phyloP scores from a whole-genome alignment of 179 eudicot genomes.

The Beta macrorhiza region DNA sequence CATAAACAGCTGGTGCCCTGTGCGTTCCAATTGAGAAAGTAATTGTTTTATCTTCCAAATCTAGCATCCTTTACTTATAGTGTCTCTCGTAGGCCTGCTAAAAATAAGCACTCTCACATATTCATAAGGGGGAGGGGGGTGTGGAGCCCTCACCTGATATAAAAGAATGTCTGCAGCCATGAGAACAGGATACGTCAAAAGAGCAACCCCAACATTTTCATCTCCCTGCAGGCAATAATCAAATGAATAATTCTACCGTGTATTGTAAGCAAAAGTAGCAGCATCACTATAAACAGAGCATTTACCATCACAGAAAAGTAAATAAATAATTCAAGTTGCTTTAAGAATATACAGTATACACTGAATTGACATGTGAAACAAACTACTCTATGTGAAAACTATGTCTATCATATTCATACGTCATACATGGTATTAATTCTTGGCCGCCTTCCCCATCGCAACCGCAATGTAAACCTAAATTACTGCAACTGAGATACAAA shows the following conservation, averaged over 20 bases:
- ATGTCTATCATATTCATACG: neutral
- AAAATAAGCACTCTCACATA: neutral
- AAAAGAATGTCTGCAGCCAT: slow-evolving; percentile 98
- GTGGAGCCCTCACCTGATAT: slow-evolving; percentile 61
- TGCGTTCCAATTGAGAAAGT: neutral
- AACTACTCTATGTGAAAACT: neutral
- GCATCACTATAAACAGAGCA: slow-evolving; percentile 6
- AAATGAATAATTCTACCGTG: neutral
- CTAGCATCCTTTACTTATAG: neutral
- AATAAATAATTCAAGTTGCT: neutral
- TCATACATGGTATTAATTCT: too few relatives aligned
- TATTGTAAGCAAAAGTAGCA: slow-evolving; percentile 4
- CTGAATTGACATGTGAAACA: neutral
- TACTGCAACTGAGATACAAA: too few relatives aligned
- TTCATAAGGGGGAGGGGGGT: neutral
- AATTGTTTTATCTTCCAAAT: neutral
- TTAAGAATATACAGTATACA: neutral
- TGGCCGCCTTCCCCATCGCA: too few relatives aligned
- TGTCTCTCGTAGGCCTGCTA: neutral
- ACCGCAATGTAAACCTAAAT: too few relatives aligned
- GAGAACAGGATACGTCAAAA: slow-evolving; percentile 91
- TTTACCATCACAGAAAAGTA: neutral
- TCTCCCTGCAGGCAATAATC: slow-evolving; percentile 67
- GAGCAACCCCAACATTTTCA: slow-evolving; percentile 89
- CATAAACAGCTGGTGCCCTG: neutral